Base-by-base conservation (phyloP, 257 asterid genomes). In the Rubia yunnanensis region DNA sequence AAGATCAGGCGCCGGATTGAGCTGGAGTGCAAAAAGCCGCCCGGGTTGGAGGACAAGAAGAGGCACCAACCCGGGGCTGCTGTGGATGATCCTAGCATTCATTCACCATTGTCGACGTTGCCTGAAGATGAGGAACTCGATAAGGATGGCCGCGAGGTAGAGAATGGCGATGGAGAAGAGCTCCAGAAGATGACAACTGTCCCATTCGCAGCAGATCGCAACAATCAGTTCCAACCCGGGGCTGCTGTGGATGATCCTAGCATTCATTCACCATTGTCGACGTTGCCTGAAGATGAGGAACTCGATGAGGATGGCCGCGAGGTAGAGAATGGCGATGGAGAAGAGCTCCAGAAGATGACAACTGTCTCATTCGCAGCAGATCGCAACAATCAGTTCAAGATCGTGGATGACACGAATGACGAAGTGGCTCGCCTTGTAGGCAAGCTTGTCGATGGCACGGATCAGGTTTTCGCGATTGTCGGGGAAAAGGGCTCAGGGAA, bases 401-500 rank as follows among this genome's bases (percentile, higher is more conserved):
- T 71, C 62, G 10, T 50, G n/a, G n/a, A n/a, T n/a, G n/a, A n/a
- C n/a, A n/a, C n/a, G n/a, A n/a, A n/a, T n/a, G n/a, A n/a, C n/a
- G 63, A 65, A 7, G 57, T 54, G 59, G 0, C 15, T 20, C 2
- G 9, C 46, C 62, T 78, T 20, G 66, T 35, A 41, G 4, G 23
- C 0, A 23, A 7, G n/a, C 69, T 59, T 59, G 15, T n/a, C 18
- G 27, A 2, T 64, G 41, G n/a, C n/a, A n/a, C n/a, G n/a, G n/a
- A n/a, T n/a, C n/a, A 57, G 32, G 36, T 74, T 35, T n/a, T 78
- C 57, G 7, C 70, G 18, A 66, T 78, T 68, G 20, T 44, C n/a
- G 83, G 83, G 23, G n/a, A 52, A 14, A 35, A n/a, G 66, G 83
- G 83, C 32, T 78, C 78, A 0, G 83, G 83, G 67, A 78, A 72